Evolutionary conservation across 2,329 filamentous ascomycete species (phyloP), one percentile per base, ranked within the genome.

Genomic region (Aspergillus ruber): DNA sequence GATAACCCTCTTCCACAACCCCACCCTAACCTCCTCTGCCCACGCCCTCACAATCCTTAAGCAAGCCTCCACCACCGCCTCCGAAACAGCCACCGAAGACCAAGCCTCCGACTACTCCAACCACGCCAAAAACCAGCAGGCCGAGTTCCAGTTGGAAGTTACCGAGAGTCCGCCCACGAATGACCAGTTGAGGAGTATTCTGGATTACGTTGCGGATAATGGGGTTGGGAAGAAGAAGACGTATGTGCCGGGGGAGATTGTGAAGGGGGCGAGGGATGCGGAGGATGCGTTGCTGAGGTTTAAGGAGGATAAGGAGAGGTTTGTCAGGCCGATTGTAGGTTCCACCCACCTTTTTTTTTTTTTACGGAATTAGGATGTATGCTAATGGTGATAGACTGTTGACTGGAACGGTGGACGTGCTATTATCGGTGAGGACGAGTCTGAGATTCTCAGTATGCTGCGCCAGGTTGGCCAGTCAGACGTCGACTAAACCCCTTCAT

Each of bases 331-430:
- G 21, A 72, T 96, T 66, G 88, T 93, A 74, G 61, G 85, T 78
- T 47, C 18, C n/a, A n/a, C n/a, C n/a, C n/a, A n/a, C n/a, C 4
- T 44, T 48, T 25, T 27, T 32, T 42, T 12, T 47, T 33, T 53
- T 36, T 10, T 10, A 9, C 15, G 50, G 40, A 33, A 25, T 46
- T 46, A 21, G 9, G 13, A 12, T 25, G 13, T 20, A 6, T 42
- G 40, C 40, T 42, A 42, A 42, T 42, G 21, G 23, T 53, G 53
- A 32, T 54, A 68, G 71, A 69, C 85, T 49, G 91, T 97, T 45
- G 91, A 97, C 67, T 97, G 93, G 93, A 88, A 86, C 65, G 90
- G 91, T 67, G 93, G 90, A 55, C 86, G 83, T 67, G 91, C 84
- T 42, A 80, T 83, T 8, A 74, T 81, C 21, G 88, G 88, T 17